A percentile compares a stretch with the other conserved stretches of the same genome.
phyloP scores from a whole-genome alignment of 1,139 yeast species.

The Saccharomyces hybrid region DNA sequence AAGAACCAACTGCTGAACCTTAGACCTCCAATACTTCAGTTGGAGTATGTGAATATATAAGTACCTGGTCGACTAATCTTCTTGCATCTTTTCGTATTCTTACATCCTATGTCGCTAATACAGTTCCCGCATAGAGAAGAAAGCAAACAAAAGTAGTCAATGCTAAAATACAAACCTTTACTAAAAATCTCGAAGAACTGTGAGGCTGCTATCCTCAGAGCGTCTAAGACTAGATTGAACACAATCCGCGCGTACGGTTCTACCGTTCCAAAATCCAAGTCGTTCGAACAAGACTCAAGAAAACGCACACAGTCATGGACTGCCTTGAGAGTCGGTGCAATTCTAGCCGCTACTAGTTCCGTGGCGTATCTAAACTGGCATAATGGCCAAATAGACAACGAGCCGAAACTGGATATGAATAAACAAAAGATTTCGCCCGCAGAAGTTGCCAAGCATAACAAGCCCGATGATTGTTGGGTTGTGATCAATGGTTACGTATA shows the following conservation, averaged over 20 bases:
- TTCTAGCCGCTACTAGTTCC: not conserved
- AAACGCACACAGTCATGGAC: not conserved
- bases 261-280: not conserved
- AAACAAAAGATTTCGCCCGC: slow-evolving; percentile 31
- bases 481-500: slow-evolving; percentile 77
- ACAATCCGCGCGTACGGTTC: not conserved
- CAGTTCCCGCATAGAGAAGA: not conserved
- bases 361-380: not conserved
- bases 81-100: not conserved
- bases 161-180: not conserved
- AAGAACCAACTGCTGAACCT: not conserved
- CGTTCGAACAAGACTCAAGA: not conserved
- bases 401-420: slow-evolving; percentile 11
- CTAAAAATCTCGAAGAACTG: not conserved
- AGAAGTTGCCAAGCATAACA: slow-evolving; percentile 52
- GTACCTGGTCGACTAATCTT: not conserved
- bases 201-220: not conserved
- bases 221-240: not conserved
- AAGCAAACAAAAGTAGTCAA: not conserved
- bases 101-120: not conserved
- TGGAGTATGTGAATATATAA: not conserved
- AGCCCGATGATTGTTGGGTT: slow-evolving; percentile 77
- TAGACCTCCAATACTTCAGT: not conserved
- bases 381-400: slow-evolving; percentile 6
- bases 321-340: not conserved